Evolutionary conservation across 2,329 filamentous ascomycete species (phyloP), one percentile per base, ranked within the genome.

Genomic region (Davidsoniella eucalypti): DNA sequence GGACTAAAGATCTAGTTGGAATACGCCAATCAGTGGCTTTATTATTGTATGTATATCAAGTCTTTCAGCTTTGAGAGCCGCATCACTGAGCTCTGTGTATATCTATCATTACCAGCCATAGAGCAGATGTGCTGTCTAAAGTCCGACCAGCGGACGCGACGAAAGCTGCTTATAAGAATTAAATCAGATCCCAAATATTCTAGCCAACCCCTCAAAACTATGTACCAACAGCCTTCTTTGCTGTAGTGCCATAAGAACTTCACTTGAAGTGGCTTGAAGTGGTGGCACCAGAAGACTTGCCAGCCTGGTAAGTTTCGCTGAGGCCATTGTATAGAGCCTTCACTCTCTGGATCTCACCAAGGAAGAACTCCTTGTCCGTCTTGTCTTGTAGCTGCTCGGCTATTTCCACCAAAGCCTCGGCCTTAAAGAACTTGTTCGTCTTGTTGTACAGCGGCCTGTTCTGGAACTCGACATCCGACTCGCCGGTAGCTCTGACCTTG

Each of bases 371-470:
- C 51, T 55, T 59, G 47, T 67, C 66, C 2, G 42, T 58, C 0
- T 56, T 57, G 26, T 67, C 65, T 1, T 60, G 55, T 3, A 74
- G 55, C 17, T 64, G 61, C 0, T 51, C 58, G 0, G 69, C 59
- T 36, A 73, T 49, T 5, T 71, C 67, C 6, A 57, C 58, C 2
- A 73, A 56, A 50, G 69, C 69, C 43, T 44, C 42, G 0, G 67
- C 66, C 8, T 56, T 60, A 52, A 77, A 78, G 61, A 77, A 77
- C 61, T 70, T 72, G 57, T 78, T 78, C 2, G 54, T 60, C n/a
- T 66, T 64, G 52, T 77, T 78, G 52, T 77, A 78, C 45, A 78
- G 60, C 16, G 66, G 63, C 9, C 70, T 61, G 1, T 46, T 52
- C 1, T 57, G 58, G 14, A 72, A 54, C 4, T 61, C 61, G 49